Base-by-base conservation (phyloP, 768 basidiomycete species). In the Pulveroboletus sp. region DNA sequence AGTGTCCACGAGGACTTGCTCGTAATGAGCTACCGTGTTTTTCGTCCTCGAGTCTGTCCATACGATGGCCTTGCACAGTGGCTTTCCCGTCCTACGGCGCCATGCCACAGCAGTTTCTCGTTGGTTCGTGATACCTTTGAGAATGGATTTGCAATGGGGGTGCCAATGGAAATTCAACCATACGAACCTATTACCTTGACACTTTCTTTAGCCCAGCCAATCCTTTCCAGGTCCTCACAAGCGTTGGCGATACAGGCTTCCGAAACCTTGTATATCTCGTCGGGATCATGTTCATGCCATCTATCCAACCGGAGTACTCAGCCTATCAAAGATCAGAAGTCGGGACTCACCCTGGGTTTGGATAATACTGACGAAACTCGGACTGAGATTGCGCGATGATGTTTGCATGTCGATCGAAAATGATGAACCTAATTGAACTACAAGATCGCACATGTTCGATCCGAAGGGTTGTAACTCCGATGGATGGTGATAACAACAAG, bases 41-140 rank as follows among this genome's bases (percentile, higher is more conserved):
- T 88, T 90, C 47, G 91, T 97, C 42, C 96, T 82, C n/a, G 85
- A 84, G 67, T 99, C 96, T 52, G 88, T 85, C 96, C 96, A 99
- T 11, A 97, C 96, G 60, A 99, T 89, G 20, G 92, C 90, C 45
- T 76, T 81, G 71, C 89, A 90, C 5, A 96, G 68, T 0, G 93
- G 87, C 67, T 89, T 86, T 36, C 96, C 96, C 0, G 93, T 94
- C 62, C 76, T 78, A 52, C 86, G 80, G 63, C 89, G 89, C 96
- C 96, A 98, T 16, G 83, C 89, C 26, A 98, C 83, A 3, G 93
- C 83, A 1, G 96, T 98, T 69, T 98, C 96, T 47, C 96, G 85
- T 70, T 98, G 95, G 65, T 97, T 99, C 35, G 95, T 97, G 70
- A 98, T 90, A 22, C 94, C 88, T 86, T 51, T 41, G 42, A 20